These are phyloP conservation scores for Calocera cornea DNA, from an alignment of 768 basidiomycete species.

Conservation along the genomic window DNA sequence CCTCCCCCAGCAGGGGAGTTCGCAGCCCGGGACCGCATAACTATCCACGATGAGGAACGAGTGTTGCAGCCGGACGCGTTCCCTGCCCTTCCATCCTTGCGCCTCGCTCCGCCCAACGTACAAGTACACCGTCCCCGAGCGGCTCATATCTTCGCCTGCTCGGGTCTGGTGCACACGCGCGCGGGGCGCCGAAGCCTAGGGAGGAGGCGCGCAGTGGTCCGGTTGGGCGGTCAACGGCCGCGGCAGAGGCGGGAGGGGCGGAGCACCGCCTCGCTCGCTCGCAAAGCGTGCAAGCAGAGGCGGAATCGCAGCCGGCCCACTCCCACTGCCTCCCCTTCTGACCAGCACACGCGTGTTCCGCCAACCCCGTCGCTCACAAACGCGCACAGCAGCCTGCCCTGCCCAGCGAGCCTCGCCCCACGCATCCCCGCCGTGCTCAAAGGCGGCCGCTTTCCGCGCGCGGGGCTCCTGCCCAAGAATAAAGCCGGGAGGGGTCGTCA, in stretches of 20 bases:
- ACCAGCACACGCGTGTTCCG: not conserved
- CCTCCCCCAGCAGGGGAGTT: slow-evolving; percentile 5
- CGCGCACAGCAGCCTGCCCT: not conserved
- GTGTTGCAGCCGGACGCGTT: slow-evolving; percentile 21
- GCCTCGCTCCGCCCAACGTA: slow-evolving; percentile 31
- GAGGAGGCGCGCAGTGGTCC: slow-evolving; percentile 21
- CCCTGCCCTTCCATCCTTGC: slow-evolving; percentile 8
- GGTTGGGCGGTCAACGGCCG: slow-evolving; percentile 32
- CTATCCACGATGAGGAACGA: slow-evolving; percentile 75
- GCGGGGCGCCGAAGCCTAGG: slow-evolving; percentile 37
- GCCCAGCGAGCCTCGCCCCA: not conserved
- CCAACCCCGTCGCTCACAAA: not conserved
- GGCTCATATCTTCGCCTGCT: slow-evolving; percentile 67
- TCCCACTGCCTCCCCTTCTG: not conserved
- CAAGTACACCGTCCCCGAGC: slow-evolving; percentile 22
- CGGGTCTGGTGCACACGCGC: slow-evolving; percentile 26
- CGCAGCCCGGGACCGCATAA: slow-evolving; percentile 62
- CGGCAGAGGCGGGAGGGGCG: slow-evolving; percentile 19
- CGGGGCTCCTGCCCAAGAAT: not conserved
- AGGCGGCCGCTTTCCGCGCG: slow-evolving; percentile 1
- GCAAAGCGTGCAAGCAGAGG: not conserved
- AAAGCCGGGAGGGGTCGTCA: not conserved
- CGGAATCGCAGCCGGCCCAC: not conserved
- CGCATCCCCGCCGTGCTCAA: slow-evolving; percentile 1
- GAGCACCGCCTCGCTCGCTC: not conserved